phyloP scores from a whole-genome alignment of 2,329 filamentous ascomycete species.

The Monosporascus ibericus region DNA sequence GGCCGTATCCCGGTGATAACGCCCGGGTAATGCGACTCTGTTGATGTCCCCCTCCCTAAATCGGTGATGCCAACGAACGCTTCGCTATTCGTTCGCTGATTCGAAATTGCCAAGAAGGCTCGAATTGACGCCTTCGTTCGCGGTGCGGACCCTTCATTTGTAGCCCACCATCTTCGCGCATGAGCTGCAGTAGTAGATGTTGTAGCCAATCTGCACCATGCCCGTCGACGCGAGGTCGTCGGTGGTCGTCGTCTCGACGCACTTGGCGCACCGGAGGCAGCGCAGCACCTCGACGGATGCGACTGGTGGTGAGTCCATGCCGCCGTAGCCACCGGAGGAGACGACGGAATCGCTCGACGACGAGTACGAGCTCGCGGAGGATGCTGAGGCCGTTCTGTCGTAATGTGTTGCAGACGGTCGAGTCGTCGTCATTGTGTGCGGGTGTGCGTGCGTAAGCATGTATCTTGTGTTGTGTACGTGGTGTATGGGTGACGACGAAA shows the following conservation, averaged over 20 bases:
- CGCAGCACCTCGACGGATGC: conserved; percentile 51
- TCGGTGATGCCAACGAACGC: too few species aligned
- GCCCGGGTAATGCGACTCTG: too few species aligned
- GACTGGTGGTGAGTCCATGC: conserved; percentile 44
- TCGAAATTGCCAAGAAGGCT: background rate
- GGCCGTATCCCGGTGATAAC: too few species aligned
- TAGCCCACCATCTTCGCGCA: conserved; percentile 61
- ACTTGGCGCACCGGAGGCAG: conserved; percentile 46
- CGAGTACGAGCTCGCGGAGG: conserved; percentile 22
- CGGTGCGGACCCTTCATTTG: conserved; percentile 36
- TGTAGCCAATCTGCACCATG: conserved; percentile 60
- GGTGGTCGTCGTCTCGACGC: conserved; percentile 54
- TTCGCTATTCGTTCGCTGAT: too few species aligned
- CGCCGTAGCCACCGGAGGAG: conserved; percentile 34
- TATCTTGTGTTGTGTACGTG: background rate
- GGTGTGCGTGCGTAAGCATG: conserved; percentile 3
- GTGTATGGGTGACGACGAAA: too few species aligned
- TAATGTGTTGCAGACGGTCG: conserved; percentile 31
- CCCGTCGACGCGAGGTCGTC: conserved; percentile 52
- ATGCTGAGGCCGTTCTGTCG: conserved; percentile 28
- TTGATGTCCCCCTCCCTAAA: too few species aligned
- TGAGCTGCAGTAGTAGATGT: conserved; percentile 60
- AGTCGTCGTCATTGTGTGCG: conserved; percentile 22
- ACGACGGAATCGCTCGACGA: conserved; percentile 38
- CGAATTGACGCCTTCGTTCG: background rate